Conservation (phyloP, 352 stramenopile genomes). For the Elongisporangium undulatum region DNA sequence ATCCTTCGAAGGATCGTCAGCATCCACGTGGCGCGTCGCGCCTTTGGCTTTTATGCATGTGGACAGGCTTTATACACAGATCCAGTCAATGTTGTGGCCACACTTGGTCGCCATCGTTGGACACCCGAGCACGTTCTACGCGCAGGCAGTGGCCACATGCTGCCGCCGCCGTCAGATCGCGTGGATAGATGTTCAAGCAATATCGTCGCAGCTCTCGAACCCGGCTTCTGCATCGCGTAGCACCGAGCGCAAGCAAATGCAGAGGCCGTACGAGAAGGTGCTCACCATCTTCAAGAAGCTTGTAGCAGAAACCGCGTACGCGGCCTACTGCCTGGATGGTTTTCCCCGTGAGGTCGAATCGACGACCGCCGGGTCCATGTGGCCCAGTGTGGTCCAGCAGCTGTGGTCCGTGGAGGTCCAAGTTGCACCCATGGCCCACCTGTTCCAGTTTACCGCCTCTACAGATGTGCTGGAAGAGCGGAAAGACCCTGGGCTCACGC, state of each 20-base stretch:
- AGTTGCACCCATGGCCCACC: slow-evolving; percentile 14
- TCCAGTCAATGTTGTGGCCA: slow-evolving; percentile 16
- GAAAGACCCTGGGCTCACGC: slow-evolving; percentile 15
- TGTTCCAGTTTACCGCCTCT: slow-evolving; percentile 37
- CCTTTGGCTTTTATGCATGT: slow-evolving; percentile 10
- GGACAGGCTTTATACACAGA: slow-evolving; percentile 4
- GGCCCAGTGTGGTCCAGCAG: slow-evolving; percentile 45
- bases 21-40: neutral
- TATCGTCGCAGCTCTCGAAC: slow-evolving; percentile 5
- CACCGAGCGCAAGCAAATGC: neutral
- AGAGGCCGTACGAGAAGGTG: neutral
- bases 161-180: slow-evolving; percentile 20
- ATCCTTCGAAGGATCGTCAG: slow-evolving; percentile 8
- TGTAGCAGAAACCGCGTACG: slow-evolving; percentile 15
- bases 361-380: slow-evolving; percentile 6
- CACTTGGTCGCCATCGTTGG: slow-evolving; percentile 28
- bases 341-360: slow-evolving; percentile 26
- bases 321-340: slow-evolving; percentile 30
- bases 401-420: slow-evolving; percentile 29
- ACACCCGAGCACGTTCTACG: slow-evolving; percentile 48
- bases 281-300: slow-evolving; percentile 13
- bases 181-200: slow-evolving; percentile 22
- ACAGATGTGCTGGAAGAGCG: slow-evolving; percentile 41
- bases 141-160: slow-evolving; percentile 10
- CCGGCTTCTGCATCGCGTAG: neutral